phyloP scores from a whole-genome alignment of 768 basidiomycete species.

The Suillus subaureus region DNA sequence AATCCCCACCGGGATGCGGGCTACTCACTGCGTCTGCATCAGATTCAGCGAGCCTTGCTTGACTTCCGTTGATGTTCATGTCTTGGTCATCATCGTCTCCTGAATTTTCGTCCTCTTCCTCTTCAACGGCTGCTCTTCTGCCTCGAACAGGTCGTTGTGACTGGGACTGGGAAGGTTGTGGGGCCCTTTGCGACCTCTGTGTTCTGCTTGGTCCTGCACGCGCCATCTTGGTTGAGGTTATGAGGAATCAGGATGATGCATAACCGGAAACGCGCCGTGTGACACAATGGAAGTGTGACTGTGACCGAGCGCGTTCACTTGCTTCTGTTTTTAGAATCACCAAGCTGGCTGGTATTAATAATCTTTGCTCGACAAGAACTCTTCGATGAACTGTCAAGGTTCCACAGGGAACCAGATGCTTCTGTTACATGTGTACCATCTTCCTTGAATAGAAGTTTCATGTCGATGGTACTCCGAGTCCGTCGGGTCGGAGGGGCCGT shows the following conservation, averaged over 20 bases:
- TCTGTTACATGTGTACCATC: neutral
- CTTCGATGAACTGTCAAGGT: neutral
- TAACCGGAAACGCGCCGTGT: slow-evolving; percentile 3
- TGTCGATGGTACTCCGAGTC: too few species aligned
- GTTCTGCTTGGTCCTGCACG: slow-evolving; percentile 35
- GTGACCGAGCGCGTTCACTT: slow-evolving; percentile 19
- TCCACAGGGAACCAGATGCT: too few species aligned
- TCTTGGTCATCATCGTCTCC: slow-evolving; percentile 25
- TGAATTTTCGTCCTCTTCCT: slow-evolving; percentile 38
- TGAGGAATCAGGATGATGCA: neutral
- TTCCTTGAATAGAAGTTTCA: neutral
- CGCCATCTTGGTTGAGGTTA: slow-evolving; percentile 25
- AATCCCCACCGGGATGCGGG: neutral
- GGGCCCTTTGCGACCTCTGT: slow-evolving; percentile 41
- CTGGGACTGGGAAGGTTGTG: slow-evolving; percentile 42
- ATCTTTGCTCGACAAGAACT: neutral
- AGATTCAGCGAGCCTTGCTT: slow-evolving; percentile 21
- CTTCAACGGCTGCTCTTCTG: slow-evolving; percentile 28
- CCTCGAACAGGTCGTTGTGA: slow-evolving; percentile 37
- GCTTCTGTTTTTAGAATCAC: neutral
- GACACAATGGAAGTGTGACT: slow-evolving; percentile 1
- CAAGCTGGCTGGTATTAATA: neutral
- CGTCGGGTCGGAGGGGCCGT: too few species aligned
- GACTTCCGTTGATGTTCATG: slow-evolving; percentile 37
- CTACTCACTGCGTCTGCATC: slow-evolving; percentile 23